Evolutionary conservation across 1,284 basidiomycete species (phyloP), one percentile per base, ranked within the genome.

Genomic region (Stygiomarasmius scandens): DNA sequence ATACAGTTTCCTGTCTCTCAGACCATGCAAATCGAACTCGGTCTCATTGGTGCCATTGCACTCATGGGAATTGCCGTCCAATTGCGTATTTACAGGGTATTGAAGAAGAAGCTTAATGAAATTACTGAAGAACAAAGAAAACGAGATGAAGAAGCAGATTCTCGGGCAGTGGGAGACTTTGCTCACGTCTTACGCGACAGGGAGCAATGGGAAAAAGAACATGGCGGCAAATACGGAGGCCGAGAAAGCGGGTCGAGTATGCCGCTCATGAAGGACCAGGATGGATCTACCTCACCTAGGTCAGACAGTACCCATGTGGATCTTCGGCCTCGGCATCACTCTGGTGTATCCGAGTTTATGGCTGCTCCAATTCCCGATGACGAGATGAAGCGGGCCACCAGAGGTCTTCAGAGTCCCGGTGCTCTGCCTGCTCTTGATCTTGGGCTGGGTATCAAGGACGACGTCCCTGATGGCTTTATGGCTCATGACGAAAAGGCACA

Each of bases 21-120:
- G 69, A 89, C 88, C 8, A 97, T 96, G 92, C 83, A 93, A 70
- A 95, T 98, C 64, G 95, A 98, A 70, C 82, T 98, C 25, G 95
- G 95, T 44, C 84, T 97, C 59, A 85, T 92, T 58, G 90, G 78
- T 52, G 87, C 94, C 1, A 82, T 92, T 19, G 83, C 92, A 4
- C 78, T 96, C 38, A 92, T 93, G 85, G 94, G 93, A 50, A 84
- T 88, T 19, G 93, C 95, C 2, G 90, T 97, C 47, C 96, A 98
- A 74, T 83, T 96, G 68, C 90, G 92, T 55, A 84, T 96, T 59
- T 83, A 96, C 59, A 83, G 84, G 58, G 80, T 92, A 43, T 85
- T 96, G 23, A 86, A 92, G 66, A 81, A 81, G 59, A 91, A 92
- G 68, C 77, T 96, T 38, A 81, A 82, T 61, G 89, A 95, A 71